Base-by-base conservation (phyloP, 164 flowering plant genomes). In the Vitis rupestris region DNA sequence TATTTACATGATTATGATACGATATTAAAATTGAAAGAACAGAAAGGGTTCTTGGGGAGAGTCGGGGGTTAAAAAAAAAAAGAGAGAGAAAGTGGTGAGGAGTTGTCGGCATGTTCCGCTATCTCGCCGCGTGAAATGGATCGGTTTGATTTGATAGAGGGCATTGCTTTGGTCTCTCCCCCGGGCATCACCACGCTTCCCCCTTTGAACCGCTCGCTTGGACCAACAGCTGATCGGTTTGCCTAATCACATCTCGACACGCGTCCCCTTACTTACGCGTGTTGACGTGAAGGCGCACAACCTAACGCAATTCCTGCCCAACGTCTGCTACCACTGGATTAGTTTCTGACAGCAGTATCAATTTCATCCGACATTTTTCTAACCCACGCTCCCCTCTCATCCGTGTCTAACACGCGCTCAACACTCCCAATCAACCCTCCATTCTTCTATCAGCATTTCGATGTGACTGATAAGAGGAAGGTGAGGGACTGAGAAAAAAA, bases 141-240 rank as follows among this genome's bases (percentile, higher is more conserved):
- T 75, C 67, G 64, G 59, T 64, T 55, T 10, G 15, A 7, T 16
- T 50, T 59, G 73, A 58, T 30, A 4, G 60, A 59, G 29, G 66
- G 62, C 27, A 12, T n/a, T 47, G 27, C 48, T 29, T 31, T 53
- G 7, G 17, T 47, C 54, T 64, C 67, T 70, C 48, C 58, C 9
- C 49, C 31, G 10, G n/a, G 44, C 27, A 9, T 64, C 49, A 53
- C 59, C 69, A 62, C 47, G 69, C 77, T 29, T 69, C 19, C 19
- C 70, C 71, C 55, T 61, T 69, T 75, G 85, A 82, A 82, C 61
- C 75, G 85, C 61, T 82, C 81, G 54, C 17, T 52, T 61, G 27
- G 65, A 82, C 79, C 74, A 69, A 67, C 75, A 72, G 77, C 67
- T 71, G 55, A 31, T 47, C 27, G 10, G 3, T n/a, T 1, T 2